These are phyloP conservation scores for Halophytophthora batemanensis DNA, from an alignment of 352 stramenopile genomes.

Conservation along the genomic window DNA sequence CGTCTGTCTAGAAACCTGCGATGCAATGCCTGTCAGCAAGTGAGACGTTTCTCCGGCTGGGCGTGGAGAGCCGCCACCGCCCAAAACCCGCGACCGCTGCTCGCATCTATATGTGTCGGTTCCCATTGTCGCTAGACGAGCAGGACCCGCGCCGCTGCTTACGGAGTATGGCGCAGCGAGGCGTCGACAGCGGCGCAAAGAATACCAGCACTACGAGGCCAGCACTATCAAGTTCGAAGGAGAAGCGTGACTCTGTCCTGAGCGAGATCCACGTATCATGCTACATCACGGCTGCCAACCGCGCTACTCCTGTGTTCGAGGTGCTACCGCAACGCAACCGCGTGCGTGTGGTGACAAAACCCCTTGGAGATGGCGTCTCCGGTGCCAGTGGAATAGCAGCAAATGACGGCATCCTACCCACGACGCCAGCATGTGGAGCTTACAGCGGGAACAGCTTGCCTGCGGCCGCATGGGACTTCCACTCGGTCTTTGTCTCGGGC, in stretches of 20 bases:
- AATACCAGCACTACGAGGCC: background rate
- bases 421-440: background rate
- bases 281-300: conserved; percentile 71
- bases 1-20: too few relatives aligned
- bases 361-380: background rate
- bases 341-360: conserved; percentile 42
- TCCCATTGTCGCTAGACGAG: background rate
- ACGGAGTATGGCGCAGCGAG: conserved; percentile 3
- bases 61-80: too few relatives aligned
- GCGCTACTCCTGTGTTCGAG: conserved; percentile 59
- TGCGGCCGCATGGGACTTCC: conserved; percentile 54
- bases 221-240: background rate
- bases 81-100: too few relatives aligned
- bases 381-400: background rate
- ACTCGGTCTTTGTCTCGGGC: conserved; percentile 52
- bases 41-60: too few relatives aligned
- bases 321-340: conserved; percentile 39
- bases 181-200: background rate
- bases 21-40: too few relatives aligned
- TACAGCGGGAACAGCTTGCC: background rate
- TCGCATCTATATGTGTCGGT: conserved; percentile 14
- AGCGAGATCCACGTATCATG: conserved; percentile 60
- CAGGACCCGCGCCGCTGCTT: conserved; percentile 5
- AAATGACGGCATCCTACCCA: background rate
- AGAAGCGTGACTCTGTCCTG: conserved; percentile 12